Conservation (phyloP, 306 rosid genomes). For the Pyrus betulifolia region DNA sequence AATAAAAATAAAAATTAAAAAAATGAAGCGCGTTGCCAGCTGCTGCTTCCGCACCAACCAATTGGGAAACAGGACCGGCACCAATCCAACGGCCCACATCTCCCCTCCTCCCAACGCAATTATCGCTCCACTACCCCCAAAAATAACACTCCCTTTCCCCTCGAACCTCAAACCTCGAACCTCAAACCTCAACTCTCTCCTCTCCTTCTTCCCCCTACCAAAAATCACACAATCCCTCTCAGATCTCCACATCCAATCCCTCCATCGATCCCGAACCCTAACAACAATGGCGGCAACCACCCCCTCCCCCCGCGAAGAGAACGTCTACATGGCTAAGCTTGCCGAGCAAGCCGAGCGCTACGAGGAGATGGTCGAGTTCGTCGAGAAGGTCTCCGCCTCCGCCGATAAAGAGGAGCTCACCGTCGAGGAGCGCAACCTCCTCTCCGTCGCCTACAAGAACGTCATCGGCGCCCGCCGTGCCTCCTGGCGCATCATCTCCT, state of each 20-base stretch:
- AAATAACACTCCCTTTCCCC: slow-evolving; percentile 17
- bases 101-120: slow-evolving; percentile 47
- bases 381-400: slow-evolving; percentile 92
- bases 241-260: neutral
- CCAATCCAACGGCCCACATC: slow-evolving; percentile 51
- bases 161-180: neutral
- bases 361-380: slow-evolving; percentile 98
- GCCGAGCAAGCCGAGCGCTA: slow-evolving; percentile 99
- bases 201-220: slow-evolving; percentile 7
- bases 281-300: slow-evolving; percentile 59
- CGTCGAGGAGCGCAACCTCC: slow-evolving; percentile 91
- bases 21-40: slow-evolving; percentile 31
- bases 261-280: slow-evolving; percentile 6
- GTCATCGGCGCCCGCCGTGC: slow-evolving; percentile 93
- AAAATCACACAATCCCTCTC: neutral
- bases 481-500: slow-evolving; percentile 93
- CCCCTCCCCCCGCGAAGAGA: slow-evolving; percentile 82
- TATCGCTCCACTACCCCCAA: slow-evolving; percentile 39
- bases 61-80: neutral
- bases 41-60: slow-evolving; percentile 20
- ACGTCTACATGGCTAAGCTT: slow-evolving; percentile 96
- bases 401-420: slow-evolving; percentile 82
- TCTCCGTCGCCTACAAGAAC: slow-evolving; percentile 94
- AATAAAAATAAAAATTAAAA: neutral
- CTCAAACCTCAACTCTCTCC: no score